Evolutionary conservation across 768 basidiomycete species (phyloP), one percentile per base, ranked within the genome.

Genomic region (Tubosaeta sp.): DNA sequence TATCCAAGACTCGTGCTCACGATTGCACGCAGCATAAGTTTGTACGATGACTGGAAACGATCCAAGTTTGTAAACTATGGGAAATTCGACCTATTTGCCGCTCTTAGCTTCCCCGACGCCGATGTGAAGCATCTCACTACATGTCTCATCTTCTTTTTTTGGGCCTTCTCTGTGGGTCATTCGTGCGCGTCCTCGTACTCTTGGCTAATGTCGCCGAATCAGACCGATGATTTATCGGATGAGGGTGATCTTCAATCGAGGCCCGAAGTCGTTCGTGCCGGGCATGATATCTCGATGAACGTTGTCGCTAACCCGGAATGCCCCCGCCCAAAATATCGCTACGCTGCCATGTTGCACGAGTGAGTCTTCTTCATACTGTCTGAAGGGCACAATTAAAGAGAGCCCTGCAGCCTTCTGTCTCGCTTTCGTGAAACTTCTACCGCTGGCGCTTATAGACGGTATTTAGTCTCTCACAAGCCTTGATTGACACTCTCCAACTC

Each of bases 311-410:
- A 70, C 36, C 66, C 69, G 11, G 59, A 63, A 0, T 54, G 56
- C 5, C 54, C 65, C 8, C 62, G 64, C 21, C 71, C 71, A 1
- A 50, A 65, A 13, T 67, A 68, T 46, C 61, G 69, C 11, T 73
- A 73, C 31, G 71, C 71, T 22, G 70, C 71, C 25, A 72, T 72
- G 71, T 45, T 72, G 16, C 63, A 73, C 50, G 70, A 71, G 71
- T 72, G 50, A 10, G 71, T 64, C 22, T 54, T 41, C 44, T 42
- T 30, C 13, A 13, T 5, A 6, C 24, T 48, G 18, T 47, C 32
- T 4, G 44, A 32, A 46, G 63, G 48, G 57, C 49, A 49, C 56
- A 55, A 52, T 54, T 10, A 39, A 13, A 18, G 14, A 41, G 22
- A 29, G 16, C 11, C 16, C 7, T 35, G 3, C 29, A 72, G 71